Evolutionary conservation across 768 basidiomycete species (phyloP).

Genomic region (Sporobolomyces roseus): DNA sequence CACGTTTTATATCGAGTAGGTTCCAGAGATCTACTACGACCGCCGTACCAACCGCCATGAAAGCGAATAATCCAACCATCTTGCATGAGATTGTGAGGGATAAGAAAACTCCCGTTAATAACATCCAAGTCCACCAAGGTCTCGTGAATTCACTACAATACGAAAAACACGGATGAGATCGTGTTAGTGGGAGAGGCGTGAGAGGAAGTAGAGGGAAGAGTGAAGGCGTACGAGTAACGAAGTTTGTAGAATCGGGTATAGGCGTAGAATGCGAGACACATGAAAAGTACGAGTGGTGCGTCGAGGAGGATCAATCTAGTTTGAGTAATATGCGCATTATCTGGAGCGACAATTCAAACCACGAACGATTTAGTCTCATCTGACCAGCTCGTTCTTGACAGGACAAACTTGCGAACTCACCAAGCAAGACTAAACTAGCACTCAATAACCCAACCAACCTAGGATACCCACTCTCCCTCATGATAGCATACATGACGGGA

Average conservation of each 20-base stretch:
- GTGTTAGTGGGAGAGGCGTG: neutral
- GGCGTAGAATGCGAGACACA: conserved; percentile 84
- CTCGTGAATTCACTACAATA: conserved; percentile 69
- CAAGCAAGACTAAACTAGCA: conserved; percentile 77
- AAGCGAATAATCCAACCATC: conserved; percentile 92
- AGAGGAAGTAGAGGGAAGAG: conserved; percentile 32
- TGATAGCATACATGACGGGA: conserved; percentile 87
- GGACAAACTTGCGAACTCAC: too few species aligned
- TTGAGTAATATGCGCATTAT: conserved; percentile 93
- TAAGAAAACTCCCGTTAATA: conserved; percentile 85
- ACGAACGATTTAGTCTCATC: too few species aligned
- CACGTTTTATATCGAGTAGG: conserved; percentile 76
- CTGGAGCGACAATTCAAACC: too few species aligned
- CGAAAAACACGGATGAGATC: too few species aligned
- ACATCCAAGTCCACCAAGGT: conserved; percentile 93
- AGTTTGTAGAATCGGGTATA: conserved; percentile 93
- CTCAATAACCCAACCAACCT: conserved; percentile 86
- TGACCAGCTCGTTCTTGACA: too few species aligned
- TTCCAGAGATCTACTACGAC: conserved; percentile 94
- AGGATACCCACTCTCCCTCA: conserved; percentile 97
- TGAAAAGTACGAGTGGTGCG: conserved; percentile 89
- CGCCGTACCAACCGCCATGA: conserved; percentile 79
- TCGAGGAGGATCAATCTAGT: conserved; percentile 95
- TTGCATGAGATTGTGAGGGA: conserved; percentile 96
- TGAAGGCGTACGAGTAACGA: conserved; percentile 75